phyloP scores from a whole-genome alignment of 495 filamentous ascomycete genomes.

The Cladorrhinum samala region DNA sequence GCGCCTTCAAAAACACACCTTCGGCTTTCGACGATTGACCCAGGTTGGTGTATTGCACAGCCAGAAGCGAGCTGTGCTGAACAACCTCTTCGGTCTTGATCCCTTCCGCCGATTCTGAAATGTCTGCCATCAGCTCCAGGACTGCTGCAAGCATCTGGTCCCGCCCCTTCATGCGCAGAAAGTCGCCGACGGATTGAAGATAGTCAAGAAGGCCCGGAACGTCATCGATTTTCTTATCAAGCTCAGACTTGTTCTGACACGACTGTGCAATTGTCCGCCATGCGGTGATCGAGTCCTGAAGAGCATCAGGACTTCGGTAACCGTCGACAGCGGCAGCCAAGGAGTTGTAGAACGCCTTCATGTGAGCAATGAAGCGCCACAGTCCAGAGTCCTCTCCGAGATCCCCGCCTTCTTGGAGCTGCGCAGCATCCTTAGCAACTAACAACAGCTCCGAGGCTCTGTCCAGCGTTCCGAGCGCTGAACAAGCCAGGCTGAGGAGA shows the following conservation, averaged over 20 bases:
- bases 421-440: conserved; percentile 35
- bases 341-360: conserved; percentile 51
- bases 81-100: conserved; percentile 51
- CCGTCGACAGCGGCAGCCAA: conserved; percentile 49
- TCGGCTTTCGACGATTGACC: conserved; percentile 74
- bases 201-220: conserved; percentile 52
- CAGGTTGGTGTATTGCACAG: conserved; percentile 65
- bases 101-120: conserved; percentile 52
- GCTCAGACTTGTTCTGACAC: conserved; percentile 42
- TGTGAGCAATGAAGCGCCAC: conserved; percentile 46
- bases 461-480: conserved; percentile 29
- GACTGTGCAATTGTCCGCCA: conserved; percentile 50
- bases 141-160: conserved; percentile 38
- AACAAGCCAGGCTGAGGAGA: conserved; percentile 31
- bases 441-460: conserved; percentile 26
- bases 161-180: conserved; percentile 66
- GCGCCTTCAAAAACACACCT: conserved; percentile 54
- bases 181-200: conserved; percentile 66
- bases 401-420: conserved; percentile 23
- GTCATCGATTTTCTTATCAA: conserved; percentile 58
- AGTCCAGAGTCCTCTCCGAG: conserved; percentile 52
- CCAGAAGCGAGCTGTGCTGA: conserved; percentile 52
- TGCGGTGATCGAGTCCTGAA: conserved; percentile 42
- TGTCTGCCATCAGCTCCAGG: conserved; percentile 40
- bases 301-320: conserved; percentile 37